Conservation (phyloP, 1,284 basidiomycete genomes). For the Takashimella koratensis region DNA sequence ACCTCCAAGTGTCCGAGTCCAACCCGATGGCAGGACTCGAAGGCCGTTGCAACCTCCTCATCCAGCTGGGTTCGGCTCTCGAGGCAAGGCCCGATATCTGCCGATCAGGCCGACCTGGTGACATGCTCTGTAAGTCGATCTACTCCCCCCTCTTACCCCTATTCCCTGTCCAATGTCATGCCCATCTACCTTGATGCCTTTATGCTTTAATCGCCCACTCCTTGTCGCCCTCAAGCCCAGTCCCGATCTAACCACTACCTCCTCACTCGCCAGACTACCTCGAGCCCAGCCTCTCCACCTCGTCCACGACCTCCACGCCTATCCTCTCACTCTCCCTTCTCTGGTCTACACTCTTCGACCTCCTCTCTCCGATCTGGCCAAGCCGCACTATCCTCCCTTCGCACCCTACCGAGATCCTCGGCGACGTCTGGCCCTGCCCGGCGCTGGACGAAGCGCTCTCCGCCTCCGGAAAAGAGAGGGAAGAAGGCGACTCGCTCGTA, state of each 20-base stretch:
- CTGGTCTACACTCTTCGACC: constrained; percentile 78
- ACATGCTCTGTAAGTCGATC: constrained; percentile 63
- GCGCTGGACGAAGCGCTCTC: constrained; percentile 51
- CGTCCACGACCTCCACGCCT: constrained; percentile 2
- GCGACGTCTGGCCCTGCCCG: constrained; percentile 85
- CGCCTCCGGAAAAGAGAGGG: constrained; percentile 11
- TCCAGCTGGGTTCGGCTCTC: constrained; percentile 68
- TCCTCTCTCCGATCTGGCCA: constrained; percentile 85
- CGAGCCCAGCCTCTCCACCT: constrained; percentile 12
- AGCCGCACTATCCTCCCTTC: constrained; percentile 60
- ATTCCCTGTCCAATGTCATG: too few species aligned
- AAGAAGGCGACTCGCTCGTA: constrained; percentile 67
- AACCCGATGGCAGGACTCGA: constrained; percentile 91
- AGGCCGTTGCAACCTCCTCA: constrained; percentile 73
- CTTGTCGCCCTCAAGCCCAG: not conserved
- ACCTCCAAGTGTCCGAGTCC: constrained; percentile 70
- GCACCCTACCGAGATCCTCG: constrained; percentile 61
- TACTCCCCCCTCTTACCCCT: too few species aligned
- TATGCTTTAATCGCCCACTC: not conserved
- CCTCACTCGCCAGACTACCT: constrained; percentile 22
- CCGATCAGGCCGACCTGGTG: constrained; percentile 70
- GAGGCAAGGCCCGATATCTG: constrained; percentile 60
- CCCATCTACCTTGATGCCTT: too few species aligned
- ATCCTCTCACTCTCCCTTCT: constrained; percentile 62
- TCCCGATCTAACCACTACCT: not conserved